Evolutionary conservation across 371 early-diverging fungal species (phyloP), one percentile per base, ranked within the genome.

Genomic region (Mortierella polycephala): DNA sequence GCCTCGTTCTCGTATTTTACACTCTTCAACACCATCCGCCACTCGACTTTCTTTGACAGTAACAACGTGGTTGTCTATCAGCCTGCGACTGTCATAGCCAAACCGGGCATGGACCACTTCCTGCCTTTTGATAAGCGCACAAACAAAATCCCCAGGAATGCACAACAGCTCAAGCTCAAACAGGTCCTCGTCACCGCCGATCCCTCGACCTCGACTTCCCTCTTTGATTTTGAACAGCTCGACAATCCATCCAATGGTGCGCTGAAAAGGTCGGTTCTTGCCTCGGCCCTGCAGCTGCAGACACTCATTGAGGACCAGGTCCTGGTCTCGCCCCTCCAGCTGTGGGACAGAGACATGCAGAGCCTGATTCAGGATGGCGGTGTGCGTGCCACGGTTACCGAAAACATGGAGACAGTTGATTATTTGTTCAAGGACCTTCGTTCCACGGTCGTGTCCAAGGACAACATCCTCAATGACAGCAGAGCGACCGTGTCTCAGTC

Each of bases 1-100:
- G 92, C 94, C 9, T 90, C 92, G 14, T 90, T 90, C 69, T 85
- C 88, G 53, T 94, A 93, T 77, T 90, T 94, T 69, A 90, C 90
- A 41, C 84, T 95, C 23, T 91, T 94, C 84, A 90, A 92, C 81
- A 83, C 89, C 40, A 87, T 92, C 53, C 84, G 88, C 57, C 88
- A 91, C 41, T 90, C 93, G 41, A 91, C 88, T 52, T 85, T 92
- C 63, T 92, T 91, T 64, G 77, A 83, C 56, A 86, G 64, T 59
- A 76, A 86, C 56, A 84, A 86, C 16, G 77, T 82, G 6, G 81
- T 87, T 21, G 83, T 85, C 64, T 75, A 88, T 44, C 85, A 86
- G 60, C 85, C 89, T 7, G 82, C 89, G 8, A 77, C 83, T 57
- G 85, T 87, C 16, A 85, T 87, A 62, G 85, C 88, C 5, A 63